A percentile compares a stretch with the other conserved stretches of the same genome.
Conservation (phyloP, 768 basidiomycete species). For the Suillus paluster region DNA sequence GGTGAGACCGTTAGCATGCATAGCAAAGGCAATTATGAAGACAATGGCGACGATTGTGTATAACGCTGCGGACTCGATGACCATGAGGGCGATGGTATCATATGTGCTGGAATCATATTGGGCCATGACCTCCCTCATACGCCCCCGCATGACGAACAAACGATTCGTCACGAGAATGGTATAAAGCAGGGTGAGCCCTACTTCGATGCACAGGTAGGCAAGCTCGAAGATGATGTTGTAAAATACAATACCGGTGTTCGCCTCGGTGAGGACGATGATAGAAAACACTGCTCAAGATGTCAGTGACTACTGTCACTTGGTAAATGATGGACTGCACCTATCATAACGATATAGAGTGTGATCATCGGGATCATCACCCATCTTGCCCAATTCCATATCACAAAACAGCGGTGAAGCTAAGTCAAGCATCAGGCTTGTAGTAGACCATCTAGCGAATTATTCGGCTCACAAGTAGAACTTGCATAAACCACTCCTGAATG, state of each 20-base stretch:
- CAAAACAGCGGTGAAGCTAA: conserved; percentile 17
- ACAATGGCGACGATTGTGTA: conserved; percentile 27
- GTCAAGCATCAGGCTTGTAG: not conserved
- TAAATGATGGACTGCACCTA: conserved; percentile 14
- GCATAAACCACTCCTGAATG: conserved; percentile 3
- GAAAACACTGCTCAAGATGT: conserved; percentile 16
- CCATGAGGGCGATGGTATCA: conserved; percentile 30
- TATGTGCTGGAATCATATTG: conserved; percentile 20
- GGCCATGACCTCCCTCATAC: conserved; percentile 17
- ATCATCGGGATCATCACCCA: conserved; percentile 22
- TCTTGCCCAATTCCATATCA: conserved; percentile 22
- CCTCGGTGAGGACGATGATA: conserved; percentile 20
- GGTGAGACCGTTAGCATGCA: conserved; percentile 19
- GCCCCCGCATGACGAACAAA: conserved; percentile 26
- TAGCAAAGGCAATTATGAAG: conserved; percentile 30
- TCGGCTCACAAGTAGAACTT: not conserved
- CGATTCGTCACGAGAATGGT: conserved; percentile 37
- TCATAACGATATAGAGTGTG: conserved; percentile 16
- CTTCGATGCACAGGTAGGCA: conserved; percentile 34
- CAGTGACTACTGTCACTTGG: not conserved
- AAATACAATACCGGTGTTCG: conserved; percentile 20
- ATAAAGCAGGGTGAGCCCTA: conserved; percentile 36
- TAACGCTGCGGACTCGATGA: conserved; percentile 35
- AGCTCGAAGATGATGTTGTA: conserved; percentile 30
- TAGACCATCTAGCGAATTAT: not conserved